phyloP scores from a whole-genome alignment of 2,329 filamentous ascomycete species.

The Trichoderma sp. region DNA sequence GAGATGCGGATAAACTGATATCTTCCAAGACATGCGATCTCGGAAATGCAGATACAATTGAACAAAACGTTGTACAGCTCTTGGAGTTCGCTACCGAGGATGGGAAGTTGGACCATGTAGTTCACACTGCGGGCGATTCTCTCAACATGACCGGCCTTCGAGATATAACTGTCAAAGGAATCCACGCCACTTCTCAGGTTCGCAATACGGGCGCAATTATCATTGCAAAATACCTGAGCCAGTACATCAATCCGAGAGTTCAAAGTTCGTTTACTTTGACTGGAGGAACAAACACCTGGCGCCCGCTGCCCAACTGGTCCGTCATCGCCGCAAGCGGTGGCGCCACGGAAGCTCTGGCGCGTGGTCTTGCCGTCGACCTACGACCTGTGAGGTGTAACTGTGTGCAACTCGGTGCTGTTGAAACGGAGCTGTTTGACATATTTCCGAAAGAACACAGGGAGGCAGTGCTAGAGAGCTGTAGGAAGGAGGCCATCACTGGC shows the following conservation, averaged over 20 bases:
- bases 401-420: conserved; percentile 53
- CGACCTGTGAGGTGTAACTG: conserved; percentile 62
- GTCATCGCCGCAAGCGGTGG: conserved; percentile 47
- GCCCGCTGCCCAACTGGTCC: conserved; percentile 50
- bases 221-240: conserved; percentile 47
- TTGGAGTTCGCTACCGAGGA: conserved; percentile 43
- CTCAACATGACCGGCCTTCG: conserved; percentile 36
- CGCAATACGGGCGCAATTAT: conserved; percentile 51
- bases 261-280: conserved; percentile 55
- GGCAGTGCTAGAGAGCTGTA: conserved; percentile 19
- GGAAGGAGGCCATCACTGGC: conserved; percentile 23
- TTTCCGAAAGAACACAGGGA: conserved; percentile 22
- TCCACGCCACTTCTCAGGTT: conserved; percentile 44
- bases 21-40: conserved; percentile 27
- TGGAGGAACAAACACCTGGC: conserved; percentile 48
- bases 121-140: conserved; percentile 54
- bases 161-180: conserved; percentile 39
- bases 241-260: conserved; percentile 41
- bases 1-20: conserved; percentile 25
- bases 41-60: conserved; percentile 20
- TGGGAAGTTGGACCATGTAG: conserved; percentile 53
- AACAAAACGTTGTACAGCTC: conserved; percentile 48
- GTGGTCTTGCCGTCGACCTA: conserved; percentile 59
- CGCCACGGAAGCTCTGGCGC: conserved; percentile 50
- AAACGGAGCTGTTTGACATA: conserved; percentile 41